Conservation (phyloP, 2,329 filamentous ascomycete species). For the Aspergillus sp. region DNA sequence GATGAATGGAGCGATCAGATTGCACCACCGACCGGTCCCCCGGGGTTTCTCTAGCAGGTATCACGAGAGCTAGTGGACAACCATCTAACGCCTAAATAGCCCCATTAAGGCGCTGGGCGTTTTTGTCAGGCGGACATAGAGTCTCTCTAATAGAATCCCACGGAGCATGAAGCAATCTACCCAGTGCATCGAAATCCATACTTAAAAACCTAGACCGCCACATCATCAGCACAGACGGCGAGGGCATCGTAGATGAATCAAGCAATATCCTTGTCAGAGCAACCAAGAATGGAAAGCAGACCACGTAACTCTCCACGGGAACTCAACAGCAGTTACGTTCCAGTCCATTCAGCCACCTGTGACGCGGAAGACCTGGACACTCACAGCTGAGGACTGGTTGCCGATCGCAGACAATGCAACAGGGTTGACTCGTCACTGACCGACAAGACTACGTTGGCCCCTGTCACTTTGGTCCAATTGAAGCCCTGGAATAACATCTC, state of each 20-base stretch:
- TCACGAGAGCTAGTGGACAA: too few relatives aligned
- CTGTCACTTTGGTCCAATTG: neutral
- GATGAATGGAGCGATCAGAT: neutral
- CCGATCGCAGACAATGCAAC: neutral
- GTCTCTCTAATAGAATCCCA: too few relatives aligned
- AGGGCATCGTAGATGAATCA: neutral
- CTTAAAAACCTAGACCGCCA: neutral
- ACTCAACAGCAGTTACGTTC: neutral
- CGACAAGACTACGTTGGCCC: neutral
- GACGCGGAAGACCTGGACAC: neutral
- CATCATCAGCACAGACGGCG: neutral
- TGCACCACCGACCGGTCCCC: too few relatives aligned
- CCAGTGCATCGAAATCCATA: too few relatives aligned
- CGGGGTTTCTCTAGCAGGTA: too few relatives aligned
- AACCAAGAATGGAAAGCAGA: neutral
- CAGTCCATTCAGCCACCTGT: neutral
- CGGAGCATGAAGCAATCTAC: too few relatives aligned
- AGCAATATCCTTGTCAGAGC: neutral
- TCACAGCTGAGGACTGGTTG: neutral
- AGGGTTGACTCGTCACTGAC: neutral
- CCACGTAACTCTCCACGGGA: neutral
- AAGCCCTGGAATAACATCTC: neutral
- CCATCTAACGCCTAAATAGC: too few relatives aligned
- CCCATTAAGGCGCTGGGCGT: too few relatives aligned
- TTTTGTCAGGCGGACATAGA: too few relatives aligned